Evolutionary conservation across 495 filamentous ascomycete species (phyloP), one percentile per base, ranked within the genome.

Genomic region (Podospora appendiculata): DNA sequence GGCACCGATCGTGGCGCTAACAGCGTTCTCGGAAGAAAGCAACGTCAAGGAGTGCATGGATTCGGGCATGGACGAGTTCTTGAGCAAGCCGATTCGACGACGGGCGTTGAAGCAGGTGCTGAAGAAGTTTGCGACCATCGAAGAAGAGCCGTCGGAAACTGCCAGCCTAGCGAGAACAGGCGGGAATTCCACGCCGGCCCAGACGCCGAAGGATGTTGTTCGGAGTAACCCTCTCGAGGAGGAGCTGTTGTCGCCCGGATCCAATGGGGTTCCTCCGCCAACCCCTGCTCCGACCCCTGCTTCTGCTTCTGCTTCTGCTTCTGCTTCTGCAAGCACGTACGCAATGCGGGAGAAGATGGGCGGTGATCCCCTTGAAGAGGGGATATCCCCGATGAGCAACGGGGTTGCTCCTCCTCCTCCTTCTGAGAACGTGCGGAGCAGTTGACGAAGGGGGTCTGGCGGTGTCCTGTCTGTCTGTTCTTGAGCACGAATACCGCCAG

Each of bases 1-100:
- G 17, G 86, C 87, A 6, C 91, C 91, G 7, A 96, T 96, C 56
- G 90, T 96, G 10, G 91, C 91, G 3, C 69, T 96, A 41, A 93
- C 89, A 25, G 91, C 91, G 0, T 95, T 95, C 65, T 80, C 88
- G 11, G 91, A 96, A 60, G 90, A 93, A 59, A 85, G 81, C 67
- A 96, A 95, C 59, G 83, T 93, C 52, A 87, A 86, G 62, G 85
- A 90, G 54, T 93, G 87, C 59, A 84, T 87, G 72, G 82, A 86
- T 49, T 84, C 78, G 1, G 84, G 84, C 12, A 88, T 87, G 84
- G 79, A 88, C 53, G 81, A 82, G 68, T 88, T 87, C 56, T 69
- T 78, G 13, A 76, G 72, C 50, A 96, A 96, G 72, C 91, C 91
- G 1, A 94, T 96, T 52, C 76, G 86, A 42, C 74, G 90, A 19